Evolutionary conservation across 148 eudicot species (phyloP).

Genomic region (Rhododendron williamsianum): DNA sequence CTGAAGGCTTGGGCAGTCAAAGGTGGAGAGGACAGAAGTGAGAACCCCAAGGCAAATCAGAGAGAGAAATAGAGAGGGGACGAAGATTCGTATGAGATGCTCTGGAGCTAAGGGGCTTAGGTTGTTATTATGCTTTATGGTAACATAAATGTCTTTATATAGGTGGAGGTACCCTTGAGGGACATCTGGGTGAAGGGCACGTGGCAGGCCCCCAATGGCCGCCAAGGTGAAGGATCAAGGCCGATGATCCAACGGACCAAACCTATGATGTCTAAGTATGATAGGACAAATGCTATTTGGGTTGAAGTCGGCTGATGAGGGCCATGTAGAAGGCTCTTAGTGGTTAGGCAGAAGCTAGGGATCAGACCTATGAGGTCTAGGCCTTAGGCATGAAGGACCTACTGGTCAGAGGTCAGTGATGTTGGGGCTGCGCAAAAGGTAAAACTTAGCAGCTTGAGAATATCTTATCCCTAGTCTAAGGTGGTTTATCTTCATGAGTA

Average conservation of each 20-base stretch:
- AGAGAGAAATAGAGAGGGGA: neutral
- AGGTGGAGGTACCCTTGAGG: neutral
- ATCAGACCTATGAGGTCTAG: neutral
- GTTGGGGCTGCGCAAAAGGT: neutral
- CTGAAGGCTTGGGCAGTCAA: neutral
- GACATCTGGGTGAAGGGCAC: neutral
- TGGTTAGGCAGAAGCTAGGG: neutral
- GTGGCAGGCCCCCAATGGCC: neutral
- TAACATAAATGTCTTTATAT: neutral
- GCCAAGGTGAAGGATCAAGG: neutral
- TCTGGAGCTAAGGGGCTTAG: neutral
- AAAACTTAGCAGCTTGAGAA: neutral
- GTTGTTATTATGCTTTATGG: neutral
- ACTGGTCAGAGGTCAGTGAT: neutral
- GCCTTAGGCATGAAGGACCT: neutral
- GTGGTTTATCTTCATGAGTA: neutral
- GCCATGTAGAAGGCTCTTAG: too few species aligned
- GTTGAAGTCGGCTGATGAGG: neutral
- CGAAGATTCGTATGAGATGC: neutral
- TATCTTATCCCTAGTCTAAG: neutral
- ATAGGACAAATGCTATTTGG: neutral
- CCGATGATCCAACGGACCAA: neutral
- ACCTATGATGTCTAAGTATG: neutral
- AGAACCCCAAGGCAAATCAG: neutral
- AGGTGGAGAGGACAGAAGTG: neutral